Conservation (phyloP, 805 yeast genomes). For the Candida nitratophila region DNA sequence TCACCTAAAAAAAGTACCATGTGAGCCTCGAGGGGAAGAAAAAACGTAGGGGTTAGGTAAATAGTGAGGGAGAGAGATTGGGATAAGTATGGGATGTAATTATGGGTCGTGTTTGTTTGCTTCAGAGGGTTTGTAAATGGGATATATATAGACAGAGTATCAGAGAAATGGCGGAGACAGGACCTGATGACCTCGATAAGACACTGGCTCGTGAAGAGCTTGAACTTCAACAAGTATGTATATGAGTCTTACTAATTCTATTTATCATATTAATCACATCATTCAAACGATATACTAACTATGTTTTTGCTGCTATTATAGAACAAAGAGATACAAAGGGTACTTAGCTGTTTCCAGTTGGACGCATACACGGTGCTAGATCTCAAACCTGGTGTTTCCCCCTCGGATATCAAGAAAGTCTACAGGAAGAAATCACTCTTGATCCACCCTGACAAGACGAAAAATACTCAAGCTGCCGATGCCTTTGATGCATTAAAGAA, state of each 20-base stretch:
- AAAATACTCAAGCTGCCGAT: conserved; percentile 48
- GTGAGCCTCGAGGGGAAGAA: too few species aligned
- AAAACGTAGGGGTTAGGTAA: too few species aligned
- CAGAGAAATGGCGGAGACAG: too few species aligned
- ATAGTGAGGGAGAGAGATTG: too few species aligned
- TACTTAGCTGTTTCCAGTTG: conserved; percentile 37
- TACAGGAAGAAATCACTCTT: conserved; percentile 55
- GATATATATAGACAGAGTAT: too few species aligned
- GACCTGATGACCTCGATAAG: background rate
- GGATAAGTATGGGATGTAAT: too few species aligned
- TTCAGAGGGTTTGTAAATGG: too few species aligned
- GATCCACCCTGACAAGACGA: conserved; percentile 64
- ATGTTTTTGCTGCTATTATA: too few species aligned
- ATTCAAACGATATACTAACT: too few species aligned
- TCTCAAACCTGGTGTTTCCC: conserved; percentile 32
- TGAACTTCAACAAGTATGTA: background rate
- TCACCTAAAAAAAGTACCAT: too few species aligned
- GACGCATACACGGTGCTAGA: conserved; percentile 54
- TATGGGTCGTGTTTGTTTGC: too few species aligned
- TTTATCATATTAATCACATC: too few species aligned
- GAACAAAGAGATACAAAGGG: conserved; percentile 51
- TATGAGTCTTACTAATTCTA: background rate
- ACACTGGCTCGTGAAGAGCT: background rate
- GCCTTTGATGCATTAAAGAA: conserved; percentile 57
- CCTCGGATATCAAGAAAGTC: conserved; percentile 33